These are phyloP conservation scores for Candolleomyces eurysporus DNA, from an alignment of 768 basidiomycete species.

Conservation along the genomic window DNA sequence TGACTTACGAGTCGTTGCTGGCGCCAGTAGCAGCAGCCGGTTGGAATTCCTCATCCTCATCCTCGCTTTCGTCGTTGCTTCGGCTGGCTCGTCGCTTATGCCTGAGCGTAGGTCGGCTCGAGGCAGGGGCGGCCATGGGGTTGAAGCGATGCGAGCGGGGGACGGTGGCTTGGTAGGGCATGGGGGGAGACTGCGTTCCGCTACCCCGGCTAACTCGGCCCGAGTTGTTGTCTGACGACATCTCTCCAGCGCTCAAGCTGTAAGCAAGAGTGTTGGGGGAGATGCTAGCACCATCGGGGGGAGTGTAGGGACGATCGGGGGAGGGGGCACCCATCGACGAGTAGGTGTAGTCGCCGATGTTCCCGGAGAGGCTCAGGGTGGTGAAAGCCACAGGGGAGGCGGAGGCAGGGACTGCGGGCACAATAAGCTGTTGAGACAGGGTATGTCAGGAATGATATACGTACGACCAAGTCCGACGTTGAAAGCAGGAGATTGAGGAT, in stretches of 20 bases:
- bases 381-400: conserved; percentile 66
- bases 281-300: conserved; percentile 58
- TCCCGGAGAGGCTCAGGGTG: conserved; percentile 53
- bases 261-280: conserved; percentile 70
- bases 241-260: conserved; percentile 65
- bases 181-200: conserved; percentile 50
- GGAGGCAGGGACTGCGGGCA: conserved; percentile 47
- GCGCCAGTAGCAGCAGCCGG: conserved; percentile 44
- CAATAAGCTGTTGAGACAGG: conserved; percentile 10
- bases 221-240: conserved; percentile 72
- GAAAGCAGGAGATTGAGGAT: conserved; percentile 56
- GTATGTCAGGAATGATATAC: conserved; percentile 25
- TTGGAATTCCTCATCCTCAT: conserved; percentile 75
- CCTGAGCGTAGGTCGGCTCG: conserved; percentile 50
- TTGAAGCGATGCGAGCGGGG: conserved; percentile 80
- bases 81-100: conserved; percentile 44
- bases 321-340: conserved; percentile 52
- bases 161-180: conserved; percentile 57
- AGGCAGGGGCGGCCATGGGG: conserved; percentile 59
- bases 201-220: conserved; percentile 70
- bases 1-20: conserved; percentile 48
- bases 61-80: conserved; percentile 67
- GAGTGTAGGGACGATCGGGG: conserved; percentile 67
- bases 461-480: conserved; percentile 64
- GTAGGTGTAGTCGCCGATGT: conserved; percentile 56